Conservation (phyloP, 202 grass and related monocot species). For the Hordeum pubiflorum region DNA sequence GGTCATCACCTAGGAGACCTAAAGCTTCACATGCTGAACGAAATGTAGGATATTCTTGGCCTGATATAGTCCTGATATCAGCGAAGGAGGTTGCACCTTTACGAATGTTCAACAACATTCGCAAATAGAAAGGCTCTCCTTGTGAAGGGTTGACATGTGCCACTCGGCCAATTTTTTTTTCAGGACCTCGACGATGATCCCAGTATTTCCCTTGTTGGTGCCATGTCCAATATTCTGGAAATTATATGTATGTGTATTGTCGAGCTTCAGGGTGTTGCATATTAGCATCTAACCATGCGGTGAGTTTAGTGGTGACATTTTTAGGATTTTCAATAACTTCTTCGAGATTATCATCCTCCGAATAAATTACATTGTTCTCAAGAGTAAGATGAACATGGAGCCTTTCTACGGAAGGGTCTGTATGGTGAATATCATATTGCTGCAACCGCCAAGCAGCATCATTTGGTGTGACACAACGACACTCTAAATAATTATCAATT, state of each 20-base stretch:
- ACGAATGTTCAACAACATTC: not conserved
- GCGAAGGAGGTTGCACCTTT: not conserved
- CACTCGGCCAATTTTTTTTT: not conserved
- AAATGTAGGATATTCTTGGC: not conserved
- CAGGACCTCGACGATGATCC: not conserved
- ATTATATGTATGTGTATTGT: not conserved
- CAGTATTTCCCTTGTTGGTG: not conserved
- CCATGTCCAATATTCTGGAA: not conserved
- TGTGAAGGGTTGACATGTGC: not conserved
- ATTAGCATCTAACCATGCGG: not conserved
- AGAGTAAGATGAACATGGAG: not conserved
- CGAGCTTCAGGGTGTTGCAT: not conserved
- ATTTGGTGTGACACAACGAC: not conserved
- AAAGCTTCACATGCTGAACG: not conserved
- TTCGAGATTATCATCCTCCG: not conserved
- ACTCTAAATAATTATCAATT: not conserved
- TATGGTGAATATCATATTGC: slow-evolving; percentile 7
- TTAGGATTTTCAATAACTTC: not conserved
- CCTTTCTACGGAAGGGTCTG: not conserved
- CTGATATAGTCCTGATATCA: not conserved
- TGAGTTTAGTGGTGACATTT: not conserved
- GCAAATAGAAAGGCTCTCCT: not conserved
- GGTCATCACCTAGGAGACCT: slow-evolving; percentile 1
- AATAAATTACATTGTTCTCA: not conserved
- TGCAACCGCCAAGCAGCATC: not conserved